Evolutionary conservation across 2,329 filamentous ascomycete genomes (phyloP).

Genomic region (Trichoderma atroviride): DNA sequence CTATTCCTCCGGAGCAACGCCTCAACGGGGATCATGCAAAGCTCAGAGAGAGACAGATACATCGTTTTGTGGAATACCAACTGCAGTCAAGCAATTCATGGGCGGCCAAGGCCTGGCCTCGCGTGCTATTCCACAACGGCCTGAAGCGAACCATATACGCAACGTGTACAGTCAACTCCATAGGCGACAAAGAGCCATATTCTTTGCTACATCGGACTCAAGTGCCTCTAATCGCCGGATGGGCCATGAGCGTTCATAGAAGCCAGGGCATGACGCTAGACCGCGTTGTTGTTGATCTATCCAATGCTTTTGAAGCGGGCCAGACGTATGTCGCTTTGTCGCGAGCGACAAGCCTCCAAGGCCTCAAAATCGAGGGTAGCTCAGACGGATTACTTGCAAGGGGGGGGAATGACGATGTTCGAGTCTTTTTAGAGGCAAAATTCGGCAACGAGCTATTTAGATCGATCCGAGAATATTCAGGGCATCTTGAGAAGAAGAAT

Average conservation of each 20-base stretch:
- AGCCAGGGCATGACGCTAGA: slow-evolving; percentile 65
- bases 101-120: slow-evolving; percentile 29
- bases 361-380: slow-evolving; percentile 29
- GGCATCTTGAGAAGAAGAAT: neutral
- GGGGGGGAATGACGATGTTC: slow-evolving; percentile 12
- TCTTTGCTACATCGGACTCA: slow-evolving; percentile 51
- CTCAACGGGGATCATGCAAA: neutral
- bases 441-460: slow-evolving; percentile 6
- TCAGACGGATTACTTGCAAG: slow-evolving; percentile 10
- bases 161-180: slow-evolving; percentile 51
- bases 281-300: slow-evolving; percentile 58
- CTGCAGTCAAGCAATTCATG: neutral
- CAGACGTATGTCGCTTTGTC: slow-evolving; percentile 58
- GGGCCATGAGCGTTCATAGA: slow-evolving; percentile 67
- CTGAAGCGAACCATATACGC: slow-evolving; percentile 50
- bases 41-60: neutral
- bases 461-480: neutral
- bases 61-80: neutral
- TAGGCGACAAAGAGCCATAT: slow-evolving; percentile 51
- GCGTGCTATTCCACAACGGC: slow-evolving; percentile 56
- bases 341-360: slow-evolving; percentile 28
- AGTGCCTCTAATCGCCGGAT: slow-evolving; percentile 61
- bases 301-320: slow-evolving; percentile 55
- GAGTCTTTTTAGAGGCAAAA: neutral
- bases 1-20: neutral